Evolutionary conservation across 768 basidiomycete species (phyloP).

Genomic region (Serendipita vermifera): DNA sequence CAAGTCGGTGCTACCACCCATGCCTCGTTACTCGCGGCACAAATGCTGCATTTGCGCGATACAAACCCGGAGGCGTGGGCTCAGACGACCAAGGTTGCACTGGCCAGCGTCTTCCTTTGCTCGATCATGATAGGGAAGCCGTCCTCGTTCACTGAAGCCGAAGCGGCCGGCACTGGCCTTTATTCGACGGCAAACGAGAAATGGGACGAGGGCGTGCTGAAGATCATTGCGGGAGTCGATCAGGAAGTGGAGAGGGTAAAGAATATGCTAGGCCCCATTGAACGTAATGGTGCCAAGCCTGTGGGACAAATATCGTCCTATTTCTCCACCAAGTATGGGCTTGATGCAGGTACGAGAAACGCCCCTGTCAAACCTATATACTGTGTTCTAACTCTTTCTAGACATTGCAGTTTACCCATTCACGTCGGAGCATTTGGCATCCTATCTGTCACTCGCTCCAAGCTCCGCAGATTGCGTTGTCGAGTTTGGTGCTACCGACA

Average conservation of each 20-base stretch:
- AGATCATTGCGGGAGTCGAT: conserved; percentile 61
- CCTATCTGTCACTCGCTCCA: conserved; percentile 65
- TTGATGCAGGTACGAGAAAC: conserved; percentile 52
- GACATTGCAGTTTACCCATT: conserved; percentile 66
- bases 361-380: background rate
- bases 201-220: conserved; percentile 71
- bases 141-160: conserved; percentile 59
- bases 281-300: conserved; percentile 43
- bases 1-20: conserved; percentile 64
- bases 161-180: conserved; percentile 66
- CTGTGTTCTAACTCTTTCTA: conserved; percentile 19
- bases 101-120: conserved; percentile 48
- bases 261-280: conserved; percentile 75
- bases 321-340: conserved; percentile 67
- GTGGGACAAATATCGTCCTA: conserved; percentile 59
- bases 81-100: conserved; percentile 64
- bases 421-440: conserved; percentile 61
- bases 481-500: conserved; percentile 71
- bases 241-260: conserved; percentile 62
- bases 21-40: conserved; percentile 58
- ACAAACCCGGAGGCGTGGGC: conserved; percentile 70
- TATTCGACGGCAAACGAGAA: conserved; percentile 51
- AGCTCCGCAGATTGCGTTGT: conserved; percentile 61
- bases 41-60: conserved; percentile 66
- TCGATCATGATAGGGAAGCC: conserved; percentile 37